phyloP scores from a whole-genome alignment of 2,329 filamentous ascomycete species.

The Dactylellina parvicollis region DNA sequence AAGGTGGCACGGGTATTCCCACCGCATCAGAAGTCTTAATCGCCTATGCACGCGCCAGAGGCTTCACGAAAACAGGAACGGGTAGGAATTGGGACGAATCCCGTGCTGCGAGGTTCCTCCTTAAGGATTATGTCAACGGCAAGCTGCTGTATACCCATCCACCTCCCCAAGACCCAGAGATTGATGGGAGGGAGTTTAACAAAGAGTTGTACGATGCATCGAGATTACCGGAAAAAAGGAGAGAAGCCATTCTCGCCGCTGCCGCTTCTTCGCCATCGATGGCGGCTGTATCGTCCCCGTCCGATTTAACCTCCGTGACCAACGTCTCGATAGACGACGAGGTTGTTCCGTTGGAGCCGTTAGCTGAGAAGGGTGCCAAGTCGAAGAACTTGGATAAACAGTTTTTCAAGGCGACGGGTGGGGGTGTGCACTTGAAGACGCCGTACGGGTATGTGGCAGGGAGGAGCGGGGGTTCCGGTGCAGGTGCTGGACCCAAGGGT shows the following conservation, averaged over 20 bases:
- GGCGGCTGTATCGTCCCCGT: constrained; percentile 25
- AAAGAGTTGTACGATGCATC: constrained; percentile 83
- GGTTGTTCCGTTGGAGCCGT: constrained; percentile 60
- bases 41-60: constrained; percentile 86
- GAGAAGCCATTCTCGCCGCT: constrained; percentile 59
- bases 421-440: constrained; percentile 74
- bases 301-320: constrained; percentile 6
- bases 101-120: constrained; percentile 83
- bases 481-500: constrained; percentile 67
- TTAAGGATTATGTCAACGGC: constrained; percentile 97
- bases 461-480: constrained; percentile 69
- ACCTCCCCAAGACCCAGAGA: constrained; percentile 73
- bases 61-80: constrained; percentile 87
- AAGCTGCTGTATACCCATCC: constrained; percentile 93
- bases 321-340: constrained; percentile 56
- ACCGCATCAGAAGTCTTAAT: constrained; percentile 85
- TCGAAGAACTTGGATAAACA: constrained; percentile 80
- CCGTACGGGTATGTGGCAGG: constrained; percentile 87
- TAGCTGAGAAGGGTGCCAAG: constrained; percentile 70
- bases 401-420: constrained; percentile 80
- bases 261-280: constrained; percentile 27
- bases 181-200: constrained; percentile 83
- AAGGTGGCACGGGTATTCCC: constrained; percentile 88
- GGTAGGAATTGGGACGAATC: constrained; percentile 89
- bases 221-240: constrained; percentile 83